phyloP scores from a whole-genome alignment of 139 green algal species.

The Choricystis sp. region DNA sequence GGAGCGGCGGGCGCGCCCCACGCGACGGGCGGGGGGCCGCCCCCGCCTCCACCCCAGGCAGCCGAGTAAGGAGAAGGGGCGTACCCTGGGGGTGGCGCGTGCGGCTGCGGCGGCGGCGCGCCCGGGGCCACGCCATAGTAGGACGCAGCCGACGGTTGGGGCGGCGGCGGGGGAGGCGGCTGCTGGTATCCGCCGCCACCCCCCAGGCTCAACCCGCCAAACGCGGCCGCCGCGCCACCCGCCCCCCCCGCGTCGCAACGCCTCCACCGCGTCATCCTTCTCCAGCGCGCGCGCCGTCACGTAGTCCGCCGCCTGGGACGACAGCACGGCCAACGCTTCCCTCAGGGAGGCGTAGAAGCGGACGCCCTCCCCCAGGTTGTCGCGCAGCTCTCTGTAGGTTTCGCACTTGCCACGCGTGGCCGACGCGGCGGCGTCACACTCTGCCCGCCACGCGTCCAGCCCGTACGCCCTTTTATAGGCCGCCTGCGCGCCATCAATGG shows the following conservation, averaged over 20 bases:
- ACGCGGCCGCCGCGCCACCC: too few relatives aligned
- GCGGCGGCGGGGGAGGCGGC: too few relatives aligned
- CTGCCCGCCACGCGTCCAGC: slow-evolving; percentile 34
- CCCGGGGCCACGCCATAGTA: too few relatives aligned
- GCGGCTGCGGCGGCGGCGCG: too few relatives aligned
- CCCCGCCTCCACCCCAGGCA: too few relatives aligned
- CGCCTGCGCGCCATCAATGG: slow-evolving; percentile 19
- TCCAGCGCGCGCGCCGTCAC: background rate
- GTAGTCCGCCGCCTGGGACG: background rate
- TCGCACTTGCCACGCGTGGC: slow-evolving; percentile 19
- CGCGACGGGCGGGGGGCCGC: too few relatives aligned
- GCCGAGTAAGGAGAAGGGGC: background rate
- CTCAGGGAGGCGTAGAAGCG: slow-evolving; percentile 68
- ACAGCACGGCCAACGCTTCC: background rate
- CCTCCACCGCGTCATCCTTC: background rate
- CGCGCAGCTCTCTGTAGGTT: slow-evolving; percentile 49
- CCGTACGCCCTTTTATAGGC: slow-evolving; percentile 24
- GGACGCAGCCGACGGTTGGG: background rate
- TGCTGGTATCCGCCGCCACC: too few relatives aligned
- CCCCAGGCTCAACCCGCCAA: background rate
- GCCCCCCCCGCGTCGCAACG: background rate
- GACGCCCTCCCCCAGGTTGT: slow-evolving; percentile 63
- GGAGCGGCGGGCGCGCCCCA: background rate
- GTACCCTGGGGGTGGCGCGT: too few relatives aligned
- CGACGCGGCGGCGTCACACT: slow-evolving; percentile 30